Evolutionary conservation across 2,329 filamentous ascomycete species (phyloP), one percentile per base, ranked within the genome.

Genomic region (Penicillium sp.): DNA sequence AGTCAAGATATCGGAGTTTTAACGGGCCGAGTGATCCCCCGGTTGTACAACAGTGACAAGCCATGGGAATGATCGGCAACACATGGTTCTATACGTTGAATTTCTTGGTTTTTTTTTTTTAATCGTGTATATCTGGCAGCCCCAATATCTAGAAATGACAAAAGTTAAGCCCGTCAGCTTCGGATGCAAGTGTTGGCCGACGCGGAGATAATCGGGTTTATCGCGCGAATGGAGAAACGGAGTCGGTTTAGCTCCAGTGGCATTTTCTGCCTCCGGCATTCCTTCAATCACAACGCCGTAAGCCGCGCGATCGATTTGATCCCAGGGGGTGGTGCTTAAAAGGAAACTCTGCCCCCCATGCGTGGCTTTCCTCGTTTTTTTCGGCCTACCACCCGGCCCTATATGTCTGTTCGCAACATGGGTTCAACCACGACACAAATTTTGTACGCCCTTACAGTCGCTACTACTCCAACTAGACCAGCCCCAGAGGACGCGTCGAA

Each of bases 361-460:
- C 61, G 61, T 44, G 50, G 62, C 25, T 64, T 67, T 51, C 46
- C 63, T 54, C 51, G 59, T 43, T 66, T 68, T 61, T 63, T 59
- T 62, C 59, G 59, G 37, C 60, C 62, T 48, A 51, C 51, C 23
- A 45, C 37, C 31, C 44, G 57, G 46, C 63, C 37, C 33, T 60
- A 58, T 35, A 50, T 61, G 23, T 43, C 57, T 16, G 57, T 65
- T 55, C 71, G 69, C 62, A 74, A 60, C 45, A 77, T 78, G 73
- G 65, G 67, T 26, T 69, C 73, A 31, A 59, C 62, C 5, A 73
- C 72, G 2, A 70, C 73, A 8, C 72, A 72, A 10, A 66, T 75
- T 51, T 67, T 79, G 23, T 79, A 79, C 60, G 74, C 74, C 13
- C 67, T 77, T n/a, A 73, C 74, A 1, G 67, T 79, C 8, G 71